Evolutionary conservation across 495 filamentous ascomycete species (phyloP).

Genomic region (Penicillium daleae): DNA sequence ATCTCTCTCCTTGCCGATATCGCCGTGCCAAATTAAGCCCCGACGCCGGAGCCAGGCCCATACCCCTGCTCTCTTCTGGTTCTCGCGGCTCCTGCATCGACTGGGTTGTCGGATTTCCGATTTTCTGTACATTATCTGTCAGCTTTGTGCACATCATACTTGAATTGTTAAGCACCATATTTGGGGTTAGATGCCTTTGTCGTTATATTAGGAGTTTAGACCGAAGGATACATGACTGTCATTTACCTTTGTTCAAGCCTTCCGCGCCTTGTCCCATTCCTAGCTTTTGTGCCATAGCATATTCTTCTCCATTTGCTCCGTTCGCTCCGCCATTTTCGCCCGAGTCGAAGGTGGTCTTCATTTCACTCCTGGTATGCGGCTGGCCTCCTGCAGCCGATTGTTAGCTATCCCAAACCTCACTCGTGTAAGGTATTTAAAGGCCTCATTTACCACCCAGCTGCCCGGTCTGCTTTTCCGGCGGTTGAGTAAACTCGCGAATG

Average conservation of each 20-base stretch:
- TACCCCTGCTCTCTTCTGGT: slow-evolving; percentile 62
- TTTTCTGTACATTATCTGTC: slow-evolving; percentile 52
- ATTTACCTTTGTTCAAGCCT: slow-evolving; percentile 41
- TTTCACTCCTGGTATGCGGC: slow-evolving; percentile 39
- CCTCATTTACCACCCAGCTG: slow-evolving; percentile 57
- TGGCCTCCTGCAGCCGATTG: slow-evolving; percentile 20
- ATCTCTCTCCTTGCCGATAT: slow-evolving; percentile 19
- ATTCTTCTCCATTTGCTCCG: slow-evolving; percentile 26
- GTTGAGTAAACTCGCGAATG: slow-evolving; percentile 50
- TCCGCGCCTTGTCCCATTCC: slow-evolving; percentile 28
- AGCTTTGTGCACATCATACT: slow-evolving; percentile 39
- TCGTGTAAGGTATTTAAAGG: not conserved
- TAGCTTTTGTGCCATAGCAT: slow-evolving; percentile 35
- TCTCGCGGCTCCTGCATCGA: slow-evolving; percentile 43
- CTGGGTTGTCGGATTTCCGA: slow-evolving; percentile 37
- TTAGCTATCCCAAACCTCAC: not conserved
- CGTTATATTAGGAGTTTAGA: slow-evolving; percentile 39
- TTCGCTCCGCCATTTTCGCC: not conserved
- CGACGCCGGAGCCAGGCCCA: slow-evolving; percentile 60
- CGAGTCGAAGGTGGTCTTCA: slow-evolving; percentile 19
- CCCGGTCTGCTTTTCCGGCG: slow-evolving; percentile 58
- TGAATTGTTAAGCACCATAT: slow-evolving; percentile 5
- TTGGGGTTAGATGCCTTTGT: slow-evolving; percentile 27
- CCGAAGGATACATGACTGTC: slow-evolving; percentile 32
- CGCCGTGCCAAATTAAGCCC: slow-evolving; percentile 46